Percentiles rank a stretch among this genome's conserved stretches.
Evolutionary conservation across 2,329 filamentous ascomycete species (phyloP).

Genomic region (Sporothrix curviconia): DNA sequence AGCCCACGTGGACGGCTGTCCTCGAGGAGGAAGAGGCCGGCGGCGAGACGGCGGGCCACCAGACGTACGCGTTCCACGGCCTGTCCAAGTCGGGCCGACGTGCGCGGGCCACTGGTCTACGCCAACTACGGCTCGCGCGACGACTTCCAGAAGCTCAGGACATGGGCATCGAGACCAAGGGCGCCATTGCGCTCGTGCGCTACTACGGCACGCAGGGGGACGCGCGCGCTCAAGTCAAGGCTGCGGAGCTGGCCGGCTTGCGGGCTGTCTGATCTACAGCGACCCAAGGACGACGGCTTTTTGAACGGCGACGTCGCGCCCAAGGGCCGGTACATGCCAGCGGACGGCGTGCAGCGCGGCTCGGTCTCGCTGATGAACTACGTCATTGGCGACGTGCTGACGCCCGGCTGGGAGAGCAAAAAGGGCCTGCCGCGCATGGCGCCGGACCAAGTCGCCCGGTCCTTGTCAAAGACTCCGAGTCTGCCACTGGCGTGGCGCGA

Average conservation of each 20-base stretch:
- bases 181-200: slow-evolving; percentile 76
- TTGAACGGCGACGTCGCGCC: slow-evolving; percentile 66
- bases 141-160: slow-evolving; percentile 72
- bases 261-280: slow-evolving; percentile 85
- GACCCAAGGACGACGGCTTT: slow-evolving; percentile 83
- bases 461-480: slow-evolving; percentile 77
- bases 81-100: slow-evolving; percentile 81
- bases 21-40: slow-evolving; percentile 76
- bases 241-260: slow-evolving; percentile 78
- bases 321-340: slow-evolving; percentile 70
- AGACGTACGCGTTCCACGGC: slow-evolving; percentile 79
- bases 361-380: slow-evolving; percentile 74
- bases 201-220: slow-evolving; percentile 71
- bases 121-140: slow-evolving; percentile 83
- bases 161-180: slow-evolving; percentile 65
- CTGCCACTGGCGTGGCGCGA: slow-evolving; percentile 86
- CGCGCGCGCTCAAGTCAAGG: slow-evolving; percentile 78
- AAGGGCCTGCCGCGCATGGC: slow-evolving; percentile 57
- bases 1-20: slow-evolving; percentile 65
- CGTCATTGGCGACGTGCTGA: slow-evolving; percentile 86
- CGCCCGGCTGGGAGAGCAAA: slow-evolving; percentile 75
- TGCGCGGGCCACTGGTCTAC: slow-evolving; percentile 80
- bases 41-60: slow-evolving; percentile 53
- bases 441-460: slow-evolving; percentile 63
- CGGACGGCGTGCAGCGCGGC: slow-evolving; percentile 75